Conservation (phyloP, 1,139 yeast species). For the Komagataea norvegica region DNA sequence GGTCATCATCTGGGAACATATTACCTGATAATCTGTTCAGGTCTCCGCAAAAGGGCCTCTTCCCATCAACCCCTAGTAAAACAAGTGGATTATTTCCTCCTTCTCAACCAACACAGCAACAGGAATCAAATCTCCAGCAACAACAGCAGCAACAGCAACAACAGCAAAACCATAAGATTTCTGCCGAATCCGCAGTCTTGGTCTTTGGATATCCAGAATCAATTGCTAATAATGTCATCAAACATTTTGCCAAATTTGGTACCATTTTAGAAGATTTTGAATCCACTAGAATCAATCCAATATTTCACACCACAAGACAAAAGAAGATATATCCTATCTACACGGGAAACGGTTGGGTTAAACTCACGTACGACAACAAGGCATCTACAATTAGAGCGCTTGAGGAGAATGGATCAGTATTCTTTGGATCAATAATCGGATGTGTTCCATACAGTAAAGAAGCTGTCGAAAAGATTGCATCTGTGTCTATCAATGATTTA, state of each 20-base stretch:
- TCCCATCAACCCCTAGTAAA: slow-evolving; percentile 16
- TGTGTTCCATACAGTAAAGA: slow-evolving; percentile 65
- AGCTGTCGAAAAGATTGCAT: slow-evolving; percentile 59
- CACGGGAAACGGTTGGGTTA: slow-evolving; percentile 86
- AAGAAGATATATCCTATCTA: slow-evolving; percentile 54
- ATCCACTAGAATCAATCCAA: slow-evolving; percentile 27
- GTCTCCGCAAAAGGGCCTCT: slow-evolving; percentile 9
- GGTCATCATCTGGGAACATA: slow-evolving; percentile 4
- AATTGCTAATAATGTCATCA: slow-evolving; percentile 60
- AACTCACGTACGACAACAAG: slow-evolving; percentile 73
- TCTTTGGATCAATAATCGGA: slow-evolving; percentile 70
- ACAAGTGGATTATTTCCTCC: slow-evolving; percentile 9
- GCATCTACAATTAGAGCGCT: slow-evolving; percentile 78
- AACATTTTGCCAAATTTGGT: slow-evolving; percentile 79
- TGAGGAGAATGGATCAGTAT: slow-evolving; percentile 71
- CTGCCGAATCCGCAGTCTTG: slow-evolving; percentile 60
- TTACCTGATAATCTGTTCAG: slow-evolving; percentile 13
- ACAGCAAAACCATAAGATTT: slow-evolving; percentile 12
- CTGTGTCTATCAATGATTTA: slow-evolving; percentile 43
- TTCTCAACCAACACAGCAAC: slow-evolving; percentile 16
- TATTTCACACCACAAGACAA: slow-evolving; percentile 17
- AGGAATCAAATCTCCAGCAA: slow-evolving; percentile 1
- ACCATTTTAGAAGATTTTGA: slow-evolving; percentile 72
- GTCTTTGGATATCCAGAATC: slow-evolving; percentile 89
- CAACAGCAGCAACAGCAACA: slow-evolving; percentile 12